These are phyloP conservation scores for Penicillium oxalicum DNA, from an alignment of 2,329 filamentous ascomycete species.

Conservation along the genomic window DNA sequence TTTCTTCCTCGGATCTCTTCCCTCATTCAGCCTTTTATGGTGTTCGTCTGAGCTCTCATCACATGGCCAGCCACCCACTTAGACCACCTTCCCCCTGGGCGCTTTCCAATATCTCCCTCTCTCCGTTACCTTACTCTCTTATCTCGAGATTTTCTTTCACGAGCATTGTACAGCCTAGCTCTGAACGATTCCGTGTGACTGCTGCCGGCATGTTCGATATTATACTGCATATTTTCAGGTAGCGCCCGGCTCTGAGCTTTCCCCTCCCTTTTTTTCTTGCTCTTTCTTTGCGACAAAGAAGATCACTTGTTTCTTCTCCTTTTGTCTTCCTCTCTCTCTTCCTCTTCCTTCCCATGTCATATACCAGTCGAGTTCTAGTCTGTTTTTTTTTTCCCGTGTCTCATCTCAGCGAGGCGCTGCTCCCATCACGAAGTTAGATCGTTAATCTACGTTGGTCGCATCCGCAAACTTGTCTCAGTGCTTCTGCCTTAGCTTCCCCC, in stretches of 20 bases:
- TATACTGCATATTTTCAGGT: constrained; percentile 13
- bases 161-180: constrained; percentile 18
- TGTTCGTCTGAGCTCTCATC: no score
- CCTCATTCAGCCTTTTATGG: background rate
- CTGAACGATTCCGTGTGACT: constrained; percentile 3
- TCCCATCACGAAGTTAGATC: background rate
- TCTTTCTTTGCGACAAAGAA: no score
- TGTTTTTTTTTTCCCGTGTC: background rate
- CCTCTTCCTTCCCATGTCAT: background rate
- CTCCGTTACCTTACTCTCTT: constrained; percentile 1
- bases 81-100: constrained; percentile 1
- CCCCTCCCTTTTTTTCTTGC: no score
- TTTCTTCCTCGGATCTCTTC: constrained; percentile 4
- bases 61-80: background rate
- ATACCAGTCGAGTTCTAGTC: background rate
- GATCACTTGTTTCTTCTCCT: no score
- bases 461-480: no score
- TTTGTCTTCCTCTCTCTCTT: background rate
- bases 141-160: background rate
- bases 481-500: no score
- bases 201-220: constrained; percentile 3
- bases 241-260: no score
- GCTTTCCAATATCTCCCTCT: background rate
- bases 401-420: background rate
- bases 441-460: background rate